Evolutionary conservation across 305 asterid genomes (phyloP), one percentile per base, ranked within the genome.

Genomic region (Fraxinus xanthoxyloides): DNA sequence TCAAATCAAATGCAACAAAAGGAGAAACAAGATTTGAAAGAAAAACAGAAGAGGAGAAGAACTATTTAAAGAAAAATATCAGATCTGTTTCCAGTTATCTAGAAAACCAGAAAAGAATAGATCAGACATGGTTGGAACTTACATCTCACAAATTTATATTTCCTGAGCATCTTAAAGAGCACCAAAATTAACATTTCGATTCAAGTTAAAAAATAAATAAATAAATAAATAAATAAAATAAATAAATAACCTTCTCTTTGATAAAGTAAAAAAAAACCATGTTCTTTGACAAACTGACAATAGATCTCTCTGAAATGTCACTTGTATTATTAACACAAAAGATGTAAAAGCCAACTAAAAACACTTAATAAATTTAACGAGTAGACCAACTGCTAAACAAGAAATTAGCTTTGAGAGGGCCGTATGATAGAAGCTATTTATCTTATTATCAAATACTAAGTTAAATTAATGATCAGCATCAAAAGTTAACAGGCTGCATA

Each of bases 381-480:
- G 19, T 13, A 12, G 21, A 28, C 21, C 36, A 28, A 12, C 13
- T 9, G 36, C 21, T 2, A 5, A 69, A 69, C 40, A 69, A 0
- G n/a, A 30, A 69, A 28, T 69, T 69, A 69, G 24, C 24, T 69
- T 69, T 7, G 4, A 28, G 40, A 69, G 12, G 75, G 40, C 24
- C 24, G 2, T 30, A 15, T 15, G 34, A 69, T 30, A 2, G 1
- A 15, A 69, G 40, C 23, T 75, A 69, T 73, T 24, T 51, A 31
- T n/a, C 73, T 15, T 15, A 30, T 24, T 28, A 75, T 21, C 74
- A 28, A 34, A 70, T 40, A 59, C 34, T 32, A 67, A 63, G 31
- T 75, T 26, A 48, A 77, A 77, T 30, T 59, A 69, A 21, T 32
- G 9, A 67, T 69, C 79, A 69, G 78, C 65, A 40, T 56, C 76